phyloP scores from a whole-genome alignment of 2,329 filamentous ascomycete genomes.

The Penicillium sumatraense region DNA sequence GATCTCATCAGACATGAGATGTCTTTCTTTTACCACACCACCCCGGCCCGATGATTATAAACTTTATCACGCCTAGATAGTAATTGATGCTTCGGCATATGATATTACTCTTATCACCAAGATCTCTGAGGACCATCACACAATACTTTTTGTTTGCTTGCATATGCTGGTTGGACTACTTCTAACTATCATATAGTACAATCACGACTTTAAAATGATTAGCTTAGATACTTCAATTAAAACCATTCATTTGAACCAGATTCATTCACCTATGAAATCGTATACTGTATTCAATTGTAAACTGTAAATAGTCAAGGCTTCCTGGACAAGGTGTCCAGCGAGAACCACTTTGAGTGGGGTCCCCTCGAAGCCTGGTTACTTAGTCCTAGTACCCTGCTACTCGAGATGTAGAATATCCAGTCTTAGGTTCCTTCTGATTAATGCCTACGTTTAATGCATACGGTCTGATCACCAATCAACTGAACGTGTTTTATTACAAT shows the following conservation, averaged over 20 bases:
- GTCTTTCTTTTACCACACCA: neutral
- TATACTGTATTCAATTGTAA: no score
- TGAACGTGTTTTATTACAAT: conserved; percentile 25
- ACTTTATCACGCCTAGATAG: conserved; percentile 67
- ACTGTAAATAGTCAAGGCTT: no score
- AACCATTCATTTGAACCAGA: no score
- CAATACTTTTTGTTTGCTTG: conserved; percentile 20
- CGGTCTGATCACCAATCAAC: no score
- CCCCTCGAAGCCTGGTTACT: no score
- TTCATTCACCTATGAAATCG: no score
- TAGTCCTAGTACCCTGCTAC: no score
- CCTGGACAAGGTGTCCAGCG: no score
- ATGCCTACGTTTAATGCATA: no score
- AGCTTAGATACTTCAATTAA: neutral
- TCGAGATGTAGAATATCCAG: no score
- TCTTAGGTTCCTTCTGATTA: no score
- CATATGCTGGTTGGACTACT: conserved; percentile 2
- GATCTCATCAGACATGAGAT: neutral
- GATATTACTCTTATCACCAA: conserved; percentile 67
- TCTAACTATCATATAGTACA: conserved; percentile 23
- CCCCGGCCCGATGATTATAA: conserved; percentile 68
- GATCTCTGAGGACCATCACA: conserved; percentile 65
- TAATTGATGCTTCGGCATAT: conserved; percentile 65
- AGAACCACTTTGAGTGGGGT: no score
- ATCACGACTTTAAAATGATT: neutral